Percentiles rank a stretch among this genome's conserved stretches.
Conservation (phyloP, 192 early-diverging fungal species). For the Coemansia sp. region DNA sequence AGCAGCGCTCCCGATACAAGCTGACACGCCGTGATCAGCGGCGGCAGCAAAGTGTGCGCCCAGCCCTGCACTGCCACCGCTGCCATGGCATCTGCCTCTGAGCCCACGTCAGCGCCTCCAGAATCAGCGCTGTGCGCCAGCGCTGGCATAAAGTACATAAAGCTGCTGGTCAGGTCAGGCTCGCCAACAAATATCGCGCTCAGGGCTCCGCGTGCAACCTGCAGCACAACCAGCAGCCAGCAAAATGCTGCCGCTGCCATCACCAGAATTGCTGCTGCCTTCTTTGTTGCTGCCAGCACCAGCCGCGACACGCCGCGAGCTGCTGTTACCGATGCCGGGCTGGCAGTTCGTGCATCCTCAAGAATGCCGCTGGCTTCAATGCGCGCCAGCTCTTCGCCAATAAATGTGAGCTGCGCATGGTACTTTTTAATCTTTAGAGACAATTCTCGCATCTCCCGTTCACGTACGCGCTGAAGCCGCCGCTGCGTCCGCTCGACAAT, state of each 20-base stretch:
- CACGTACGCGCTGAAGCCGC: conserved; percentile 28
- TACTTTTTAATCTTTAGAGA: conserved; percentile 41
- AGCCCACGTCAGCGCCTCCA: background rate
- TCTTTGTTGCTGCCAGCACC: conserved; percentile 8
- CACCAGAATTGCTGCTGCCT: conserved; percentile 18
- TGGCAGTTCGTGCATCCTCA: background rate
- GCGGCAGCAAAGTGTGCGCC: conserved; percentile 9
- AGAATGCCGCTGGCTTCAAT: conserved; percentile 33
- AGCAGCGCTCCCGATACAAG: conserved; percentile 29
- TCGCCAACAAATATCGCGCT: conserved; percentile 51
- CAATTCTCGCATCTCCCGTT: conserved; percentile 42
- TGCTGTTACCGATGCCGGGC: background rate
- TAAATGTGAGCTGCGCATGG: conserved; percentile 40
- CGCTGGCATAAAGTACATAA: conserved; percentile 46
- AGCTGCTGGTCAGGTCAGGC: conserved; percentile 41
- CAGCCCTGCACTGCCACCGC: background rate
- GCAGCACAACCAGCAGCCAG: conserved; percentile 51
- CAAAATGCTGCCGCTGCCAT: conserved; percentile 29
- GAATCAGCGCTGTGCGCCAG: conserved; percentile 3
- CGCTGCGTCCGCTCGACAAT: conserved; percentile 9
- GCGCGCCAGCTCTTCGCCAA: conserved; percentile 33
- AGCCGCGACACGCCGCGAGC: conserved; percentile 3
- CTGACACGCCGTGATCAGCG: conserved; percentile 36
- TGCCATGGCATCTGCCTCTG: background rate
- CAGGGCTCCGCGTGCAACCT: conserved; percentile 47